A percentile compares a stretch with the other conserved stretches of the same genome.
Conservation (phyloP, 1,284 basidiomycete species). For the Microbotryum violaceum region DNA sequence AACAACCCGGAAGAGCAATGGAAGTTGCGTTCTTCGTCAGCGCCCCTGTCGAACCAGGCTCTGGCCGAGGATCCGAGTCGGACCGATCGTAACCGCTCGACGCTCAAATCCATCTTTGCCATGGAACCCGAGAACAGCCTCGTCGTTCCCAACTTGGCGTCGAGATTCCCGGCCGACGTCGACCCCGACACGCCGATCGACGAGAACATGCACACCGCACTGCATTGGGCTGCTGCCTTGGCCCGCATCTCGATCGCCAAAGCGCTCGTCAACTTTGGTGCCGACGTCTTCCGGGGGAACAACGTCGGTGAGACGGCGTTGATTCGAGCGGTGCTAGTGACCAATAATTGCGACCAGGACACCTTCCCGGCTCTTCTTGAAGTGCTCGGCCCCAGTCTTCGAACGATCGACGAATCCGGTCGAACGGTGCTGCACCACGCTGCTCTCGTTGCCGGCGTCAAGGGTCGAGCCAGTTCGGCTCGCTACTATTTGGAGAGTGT, state of each 20-base stretch:
- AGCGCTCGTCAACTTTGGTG: slow-evolving; percentile 65
- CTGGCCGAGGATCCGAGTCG: slow-evolving; percentile 9
- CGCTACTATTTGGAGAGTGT: slow-evolving; percentile 88
- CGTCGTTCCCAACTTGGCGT: slow-evolving; percentile 14
- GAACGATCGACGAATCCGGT: slow-evolving; percentile 82
- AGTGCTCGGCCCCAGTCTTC: slow-evolving; percentile 62
- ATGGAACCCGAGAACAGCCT: slow-evolving; percentile 41
- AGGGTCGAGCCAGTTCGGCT: slow-evolving; percentile 73
- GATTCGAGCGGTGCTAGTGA: slow-evolving; percentile 83
- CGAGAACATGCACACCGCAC: slow-evolving; percentile 86
- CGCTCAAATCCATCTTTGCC: slow-evolving; percentile 28
- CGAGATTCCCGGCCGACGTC: slow-evolving; percentile 38
- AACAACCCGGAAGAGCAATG: slow-evolving; percentile 7
- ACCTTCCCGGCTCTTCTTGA: slow-evolving; percentile 53
- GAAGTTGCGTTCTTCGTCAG: slow-evolving; percentile 3
- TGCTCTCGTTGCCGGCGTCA: slow-evolving; percentile 79
- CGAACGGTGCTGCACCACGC: slow-evolving; percentile 93
- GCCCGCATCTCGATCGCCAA: slow-evolving; percentile 58
- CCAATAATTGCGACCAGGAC: slow-evolving; percentile 69
- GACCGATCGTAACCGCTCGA: slow-evolving; percentile 15
- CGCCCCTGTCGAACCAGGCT: slow-evolving; percentile 1
- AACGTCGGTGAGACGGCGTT: slow-evolving; percentile 90
- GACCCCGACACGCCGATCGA: slow-evolving; percentile 80
- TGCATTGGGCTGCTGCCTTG: slow-evolving; percentile 87
- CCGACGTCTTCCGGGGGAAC: slow-evolving; percentile 83